Evolutionary conservation across 345 rosid species (phyloP).

Genomic region (Clarkia xantiana): DNA sequence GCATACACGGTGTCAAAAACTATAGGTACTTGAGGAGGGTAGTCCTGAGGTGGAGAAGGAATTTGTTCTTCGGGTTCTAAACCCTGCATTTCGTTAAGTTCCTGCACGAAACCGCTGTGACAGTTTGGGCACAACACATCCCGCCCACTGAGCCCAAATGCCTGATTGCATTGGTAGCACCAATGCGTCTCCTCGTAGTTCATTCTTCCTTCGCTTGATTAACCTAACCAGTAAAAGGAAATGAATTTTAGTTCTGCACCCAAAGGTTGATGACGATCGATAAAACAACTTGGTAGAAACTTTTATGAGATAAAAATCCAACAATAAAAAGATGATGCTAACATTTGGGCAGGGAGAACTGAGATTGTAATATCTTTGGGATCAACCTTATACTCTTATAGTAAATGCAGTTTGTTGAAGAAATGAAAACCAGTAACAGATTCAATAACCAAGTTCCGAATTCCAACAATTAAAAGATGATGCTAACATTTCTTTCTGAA

Average conservation of each 20-base stretch:
- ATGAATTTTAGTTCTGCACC: conserved; percentile 1
- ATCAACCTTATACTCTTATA: too few species aligned
- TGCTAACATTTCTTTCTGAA: too few species aligned
- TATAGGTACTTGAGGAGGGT: neutral
- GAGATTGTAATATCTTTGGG: too few species aligned
- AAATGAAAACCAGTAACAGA: too few species aligned
- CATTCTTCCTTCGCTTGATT: neutral
- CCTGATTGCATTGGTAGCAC: conserved; percentile 8
- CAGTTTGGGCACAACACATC: conserved; percentile 11
- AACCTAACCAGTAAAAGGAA: neutral
- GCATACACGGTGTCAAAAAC: conserved; percentile 2
- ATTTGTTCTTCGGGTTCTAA: neutral
- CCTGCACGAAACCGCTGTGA: conserved; percentile 11
- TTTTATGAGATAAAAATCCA: neutral
- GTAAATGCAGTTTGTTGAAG: too few species aligned
- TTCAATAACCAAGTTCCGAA: too few species aligned
- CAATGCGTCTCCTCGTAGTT: conserved; percentile 5
- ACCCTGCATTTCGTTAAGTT: conserved; percentile 6
- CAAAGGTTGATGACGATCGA: neutral
- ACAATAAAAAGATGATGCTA: neutral
- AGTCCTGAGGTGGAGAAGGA: neutral
- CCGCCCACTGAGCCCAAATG: conserved; percentile 1
- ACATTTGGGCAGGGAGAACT: too few species aligned
- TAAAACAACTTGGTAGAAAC: neutral
- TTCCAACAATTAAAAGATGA: neutral